A percentile compares a stretch with the other conserved stretches of the same genome.
Conservation (phyloP, 495 filamentous ascomycete genomes). For the Aspergillus mulundensis region DNA sequence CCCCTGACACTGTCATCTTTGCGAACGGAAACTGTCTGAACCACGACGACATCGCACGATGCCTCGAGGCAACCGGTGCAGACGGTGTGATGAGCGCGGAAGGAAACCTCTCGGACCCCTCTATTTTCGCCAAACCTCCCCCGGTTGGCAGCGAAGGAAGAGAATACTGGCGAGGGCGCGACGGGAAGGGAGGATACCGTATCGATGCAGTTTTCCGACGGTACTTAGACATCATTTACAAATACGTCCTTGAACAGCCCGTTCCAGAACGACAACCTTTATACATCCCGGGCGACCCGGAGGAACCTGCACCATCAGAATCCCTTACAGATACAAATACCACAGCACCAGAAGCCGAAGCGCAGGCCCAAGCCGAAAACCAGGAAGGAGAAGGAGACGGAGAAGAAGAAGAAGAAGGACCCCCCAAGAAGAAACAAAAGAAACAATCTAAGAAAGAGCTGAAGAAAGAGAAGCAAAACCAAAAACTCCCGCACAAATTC, state of each 20-base stretch:
- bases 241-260: slow-evolving; percentile 60
- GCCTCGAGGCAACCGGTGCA: slow-evolving; percentile 78
- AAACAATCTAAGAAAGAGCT: slow-evolving; percentile 28
- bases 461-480: slow-evolving; percentile 58
- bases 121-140: slow-evolving; percentile 72
- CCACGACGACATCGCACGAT: slow-evolving; percentile 72
- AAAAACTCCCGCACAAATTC: slow-evolving; percentile 34
- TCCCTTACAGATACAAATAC: slow-evolving; percentile 20
- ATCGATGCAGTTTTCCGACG: slow-evolving; percentile 83
- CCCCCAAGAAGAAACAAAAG: slow-evolving; percentile 61
- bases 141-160: slow-evolving; percentile 57
- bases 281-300: slow-evolving; percentile 64
- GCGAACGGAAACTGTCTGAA: slow-evolving; percentile 93
- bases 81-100: slow-evolving; percentile 96
- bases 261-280: slow-evolving; percentile 64
- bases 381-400: neutral
- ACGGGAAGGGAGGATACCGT: slow-evolving; percentile 82
- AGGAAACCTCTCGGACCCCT: slow-evolving; percentile 86
- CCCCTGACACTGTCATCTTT: slow-evolving; percentile 85
- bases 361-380: neutral
- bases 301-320: slow-evolving; percentile 34
- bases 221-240: slow-evolving; percentile 85
- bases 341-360: slow-evolving; percentile 19
- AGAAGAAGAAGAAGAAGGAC: slow-evolving; percentile 36
- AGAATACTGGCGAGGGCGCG: slow-evolving; percentile 79